Conservation (phyloP, 176 grass and related monocot genomes). For the Guadua angustifolia region DNA sequence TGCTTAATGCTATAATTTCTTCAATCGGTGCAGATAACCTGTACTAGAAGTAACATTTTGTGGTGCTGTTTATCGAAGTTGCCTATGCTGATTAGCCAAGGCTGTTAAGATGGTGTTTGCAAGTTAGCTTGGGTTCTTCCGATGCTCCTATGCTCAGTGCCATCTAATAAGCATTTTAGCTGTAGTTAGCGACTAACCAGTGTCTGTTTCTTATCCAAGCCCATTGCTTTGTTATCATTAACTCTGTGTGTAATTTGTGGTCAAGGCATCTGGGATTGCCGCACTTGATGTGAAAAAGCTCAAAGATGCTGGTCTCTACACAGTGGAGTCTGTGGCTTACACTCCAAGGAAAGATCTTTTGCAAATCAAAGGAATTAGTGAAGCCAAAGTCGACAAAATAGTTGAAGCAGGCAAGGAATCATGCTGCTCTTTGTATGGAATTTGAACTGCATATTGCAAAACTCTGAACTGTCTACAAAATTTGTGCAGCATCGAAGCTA, state of each 20-base stretch:
- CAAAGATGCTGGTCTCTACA: conserved; percentile 82
- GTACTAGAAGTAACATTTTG: not conserved
- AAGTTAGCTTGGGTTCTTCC: not conserved
- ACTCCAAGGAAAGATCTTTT: conserved; percentile 95
- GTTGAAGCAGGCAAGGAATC: conserved; percentile 76
- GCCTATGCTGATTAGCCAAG: not conserved
- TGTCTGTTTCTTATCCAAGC: not conserved
- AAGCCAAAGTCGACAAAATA: conserved; percentile 98
- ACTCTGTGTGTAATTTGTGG: conserved; percentile 29
- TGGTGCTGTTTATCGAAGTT: not conserved
- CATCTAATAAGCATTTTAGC: not conserved
- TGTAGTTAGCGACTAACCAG: not conserved
- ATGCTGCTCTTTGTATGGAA: conserved; percentile 17
- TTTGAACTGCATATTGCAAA: not conserved
- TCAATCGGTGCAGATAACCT: not conserved
- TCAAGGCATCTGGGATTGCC: conserved; percentile 84
- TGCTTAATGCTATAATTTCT: conserved; percentile 7
- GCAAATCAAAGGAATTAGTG: conserved; percentile 97
- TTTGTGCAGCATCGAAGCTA: conserved; percentile 76
- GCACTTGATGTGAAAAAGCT: conserved; percentile 95
- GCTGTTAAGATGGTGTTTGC: not conserved
- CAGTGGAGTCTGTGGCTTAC: conserved; percentile 84
- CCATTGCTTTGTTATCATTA: not conserved
- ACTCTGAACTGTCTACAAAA: not conserved
- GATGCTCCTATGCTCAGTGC: conserved; percentile 11